Percentiles rank a stretch among this genome's conserved stretches.
Evolutionary conservation across 352 stramenopile genomes (phyloP).

Genomic region (Phytophthora constricta): DNA sequence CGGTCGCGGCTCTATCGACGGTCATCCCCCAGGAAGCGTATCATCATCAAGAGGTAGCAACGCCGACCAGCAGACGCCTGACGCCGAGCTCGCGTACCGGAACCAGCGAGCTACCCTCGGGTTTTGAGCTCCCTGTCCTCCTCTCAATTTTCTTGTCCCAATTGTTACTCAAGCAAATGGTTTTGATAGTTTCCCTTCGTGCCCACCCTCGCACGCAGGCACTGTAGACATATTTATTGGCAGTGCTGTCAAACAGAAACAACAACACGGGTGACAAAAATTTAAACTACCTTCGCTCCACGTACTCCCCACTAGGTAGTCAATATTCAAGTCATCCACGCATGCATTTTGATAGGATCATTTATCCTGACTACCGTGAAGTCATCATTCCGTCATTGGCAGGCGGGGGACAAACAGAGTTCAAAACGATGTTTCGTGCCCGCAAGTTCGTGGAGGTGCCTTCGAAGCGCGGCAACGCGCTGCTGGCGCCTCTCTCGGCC

Average conservation of each 20-base stretch:
- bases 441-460: conserved; percentile 71
- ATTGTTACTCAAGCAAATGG: conserved; percentile 25
- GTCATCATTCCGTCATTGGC: neutral
- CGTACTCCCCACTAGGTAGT: too few relatives aligned
- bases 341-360: too few relatives aligned
- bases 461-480: conserved; percentile 60
- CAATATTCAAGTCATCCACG: too few relatives aligned
- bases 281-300: neutral
- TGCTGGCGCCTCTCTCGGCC: conserved; percentile 41
- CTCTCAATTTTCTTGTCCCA: too few relatives aligned
- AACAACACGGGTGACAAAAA: neutral
- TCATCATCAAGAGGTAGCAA: conserved; percentile 32
- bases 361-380: too few relatives aligned
- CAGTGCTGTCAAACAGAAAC: conserved; percentile 1
- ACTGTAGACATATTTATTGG: conserved; percentile 50
- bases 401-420: neutral
- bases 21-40: conserved; percentile 19
- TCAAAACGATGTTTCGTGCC: conserved; percentile 69
- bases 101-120: conserved; percentile 69
- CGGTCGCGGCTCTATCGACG: conserved; percentile 35
- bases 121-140: conserved; percentile 48
- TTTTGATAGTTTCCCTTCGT: conserved; percentile 24
- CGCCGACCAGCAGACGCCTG: conserved; percentile 30
- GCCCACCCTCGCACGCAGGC: neutral
- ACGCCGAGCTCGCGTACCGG: conserved; percentile 47